Conservation (phyloP, 2,329 filamentous ascomycete species). For the Neobulgaria alba region DNA sequence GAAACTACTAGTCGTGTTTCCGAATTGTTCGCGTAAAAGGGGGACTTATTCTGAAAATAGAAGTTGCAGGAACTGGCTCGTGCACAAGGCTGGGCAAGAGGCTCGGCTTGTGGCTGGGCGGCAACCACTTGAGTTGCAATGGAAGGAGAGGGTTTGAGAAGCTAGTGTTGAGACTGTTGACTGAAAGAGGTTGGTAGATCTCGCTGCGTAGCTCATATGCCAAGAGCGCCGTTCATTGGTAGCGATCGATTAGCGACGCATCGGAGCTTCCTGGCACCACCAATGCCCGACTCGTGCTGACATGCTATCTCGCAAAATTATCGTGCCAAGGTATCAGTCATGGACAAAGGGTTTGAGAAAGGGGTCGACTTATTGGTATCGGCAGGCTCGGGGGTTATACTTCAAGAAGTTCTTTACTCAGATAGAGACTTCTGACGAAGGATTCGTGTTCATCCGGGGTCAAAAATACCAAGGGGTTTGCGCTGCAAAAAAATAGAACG, state of each 20-base stretch:
- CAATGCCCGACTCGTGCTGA: background rate
- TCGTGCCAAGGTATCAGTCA: background rate
- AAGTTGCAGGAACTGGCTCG: constrained; percentile 1
- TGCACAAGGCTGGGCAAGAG: constrained; percentile 13
- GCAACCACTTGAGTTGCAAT: background rate
- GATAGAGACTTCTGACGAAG: too few relatives aligned
- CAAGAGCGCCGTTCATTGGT: constrained; percentile 35
- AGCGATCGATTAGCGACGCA: constrained; percentile 32
- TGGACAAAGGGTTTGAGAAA: background rate
- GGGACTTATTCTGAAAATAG: constrained; percentile 7
- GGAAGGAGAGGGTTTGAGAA: background rate
- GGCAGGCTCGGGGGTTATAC: too few relatives aligned
- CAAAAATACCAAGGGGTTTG: too few relatives aligned
- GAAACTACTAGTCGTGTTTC: too few relatives aligned
- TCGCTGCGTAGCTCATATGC: background rate
- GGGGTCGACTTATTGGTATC: background rate
- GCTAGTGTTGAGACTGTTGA: constrained; percentile 2
- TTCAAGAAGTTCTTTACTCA: too few relatives aligned
- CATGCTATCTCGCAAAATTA: background rate
- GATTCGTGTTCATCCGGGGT: too few relatives aligned
- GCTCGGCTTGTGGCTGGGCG: constrained; percentile 7
- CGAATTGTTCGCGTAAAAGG: constrained; percentile 7
- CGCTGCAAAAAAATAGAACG: too few relatives aligned
- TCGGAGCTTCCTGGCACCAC: background rate
- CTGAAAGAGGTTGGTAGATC: constrained; percentile 5